Base-by-base conservation (phyloP, 345 rosid genomes). In the Syzygium aqueum region DNA sequence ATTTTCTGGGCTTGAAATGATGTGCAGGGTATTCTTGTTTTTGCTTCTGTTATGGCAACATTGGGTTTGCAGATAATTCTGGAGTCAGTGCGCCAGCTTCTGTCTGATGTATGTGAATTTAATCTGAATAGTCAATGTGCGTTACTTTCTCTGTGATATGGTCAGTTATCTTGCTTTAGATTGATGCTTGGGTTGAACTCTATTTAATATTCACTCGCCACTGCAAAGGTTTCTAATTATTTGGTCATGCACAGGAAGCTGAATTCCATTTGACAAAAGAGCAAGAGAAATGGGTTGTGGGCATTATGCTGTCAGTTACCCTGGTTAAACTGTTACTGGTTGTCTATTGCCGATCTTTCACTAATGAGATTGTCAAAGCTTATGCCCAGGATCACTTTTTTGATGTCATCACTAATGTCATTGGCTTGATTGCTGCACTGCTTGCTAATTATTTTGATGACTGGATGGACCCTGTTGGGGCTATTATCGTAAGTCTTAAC, bases 1-100 rank as follows among this genome's bases (percentile, higher is more conserved):
- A 27, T 33, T 73, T 73, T 73, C 49, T 73, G 80, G 13, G 84
- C n/a, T 84, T 8, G 22, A 63, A 86, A 84, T 87, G 85, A 61
- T 90, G n/a, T 84, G 90, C 94, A 96, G 99, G 99, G 99, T 52
- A 95, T 97, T 90, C 97, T 97, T 85, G 99, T 97, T 84, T 97
- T 97, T 92, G 99, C 99, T 86, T 96, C 99, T 85, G 99, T 96
- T 84, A 97, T 97, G 99, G 99, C 99, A 85, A 96, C 99, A 87
- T 95, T 97, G 86, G 99, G 99, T 63, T 91, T 97, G 91, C 99
- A 96, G 91, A 96, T 97, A 83, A 96, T 97, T 89, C 89, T 96
- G 94, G 99, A 97, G 93, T 97, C 98, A 52, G 63, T 91, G 14
- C 98, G 93, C 67, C 92, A 95, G 23, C 88, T 97, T 93, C 12